Evolutionary conservation across 495 filamentous ascomycete genomes (phyloP).

Genomic region (Aspergillus affinis): DNA sequence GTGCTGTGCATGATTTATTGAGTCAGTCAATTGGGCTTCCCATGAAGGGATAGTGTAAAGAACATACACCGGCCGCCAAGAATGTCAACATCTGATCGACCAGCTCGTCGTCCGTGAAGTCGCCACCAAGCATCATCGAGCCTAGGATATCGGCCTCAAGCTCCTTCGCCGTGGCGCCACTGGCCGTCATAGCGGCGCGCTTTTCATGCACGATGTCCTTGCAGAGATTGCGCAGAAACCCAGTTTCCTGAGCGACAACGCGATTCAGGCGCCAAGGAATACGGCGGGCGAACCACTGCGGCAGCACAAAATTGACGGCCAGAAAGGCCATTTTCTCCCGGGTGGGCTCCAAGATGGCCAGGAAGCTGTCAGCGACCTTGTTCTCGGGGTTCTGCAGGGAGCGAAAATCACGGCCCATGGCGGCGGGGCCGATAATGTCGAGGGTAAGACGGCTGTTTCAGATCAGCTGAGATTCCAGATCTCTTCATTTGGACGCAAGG

Average conservation of each 20-base stretch:
- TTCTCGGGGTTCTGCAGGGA: constrained; percentile 64
- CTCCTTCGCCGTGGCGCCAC: constrained; percentile 54
- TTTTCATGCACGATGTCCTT: constrained; percentile 68
- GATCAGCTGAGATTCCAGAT: not conserved
- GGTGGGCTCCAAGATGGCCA: constrained; percentile 50
- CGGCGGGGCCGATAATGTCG: constrained; percentile 83
- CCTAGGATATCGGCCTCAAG: constrained; percentile 71
- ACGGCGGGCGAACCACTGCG: constrained; percentile 44
- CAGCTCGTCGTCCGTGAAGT: constrained; percentile 52
- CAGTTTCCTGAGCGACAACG: constrained; percentile 55
- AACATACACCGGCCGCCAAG: constrained; percentile 46
- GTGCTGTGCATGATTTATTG: constrained; percentile 25
- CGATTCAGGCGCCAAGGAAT: constrained; percentile 70
- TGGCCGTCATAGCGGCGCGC: constrained; percentile 47
- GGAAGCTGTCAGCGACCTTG: constrained; percentile 67
- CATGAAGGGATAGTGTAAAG: not conserved
- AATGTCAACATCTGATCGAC: constrained; percentile 58
- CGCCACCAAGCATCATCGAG: constrained; percentile 51
- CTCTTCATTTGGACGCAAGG: not conserved
- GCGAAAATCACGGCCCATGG: constrained; percentile 77
- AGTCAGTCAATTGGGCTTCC: constrained; percentile 14
- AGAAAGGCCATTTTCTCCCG: constrained; percentile 49
- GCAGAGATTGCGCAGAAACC: constrained; percentile 61
- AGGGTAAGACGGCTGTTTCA: constrained; percentile 63
- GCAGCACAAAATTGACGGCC: constrained; percentile 46